Evolutionary conservation across 148 eudicot species (phyloP).

Genomic region (Oxyria digyna): DNA sequence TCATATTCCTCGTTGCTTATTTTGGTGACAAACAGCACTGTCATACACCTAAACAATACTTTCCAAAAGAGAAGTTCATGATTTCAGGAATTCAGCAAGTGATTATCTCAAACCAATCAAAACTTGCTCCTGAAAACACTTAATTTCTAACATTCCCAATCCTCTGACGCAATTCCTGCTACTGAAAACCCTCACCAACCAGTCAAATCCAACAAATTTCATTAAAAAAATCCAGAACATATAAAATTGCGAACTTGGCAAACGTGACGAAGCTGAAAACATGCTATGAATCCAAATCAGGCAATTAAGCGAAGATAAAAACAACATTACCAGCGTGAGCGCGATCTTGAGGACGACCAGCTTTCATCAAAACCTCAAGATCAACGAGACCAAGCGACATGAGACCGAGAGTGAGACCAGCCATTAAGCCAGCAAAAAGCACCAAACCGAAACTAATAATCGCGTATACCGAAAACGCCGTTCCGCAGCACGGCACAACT

Average conservation of each 20-base stretch:
- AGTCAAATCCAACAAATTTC: neutral
- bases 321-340: constrained; percentile 44
- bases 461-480: constrained; percentile 36
- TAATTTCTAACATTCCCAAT: neutral
- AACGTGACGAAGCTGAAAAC: neutral
- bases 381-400: constrained; percentile 95
- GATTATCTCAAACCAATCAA: neutral
- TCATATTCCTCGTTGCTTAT: neutral
- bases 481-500: constrained; percentile 42
- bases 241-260: neutral
- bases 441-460: constrained; percentile 42
- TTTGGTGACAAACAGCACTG: constrained; percentile 1
- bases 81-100: neutral
- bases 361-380: constrained; percentile 85
- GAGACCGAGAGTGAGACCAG: constrained; percentile 82
- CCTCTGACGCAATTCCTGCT: neutral
- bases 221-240: neutral
- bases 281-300: neutral
- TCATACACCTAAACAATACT: neutral
- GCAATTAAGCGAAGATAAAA: neutral
- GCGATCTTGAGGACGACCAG: constrained; percentile 84
- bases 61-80: neutral
- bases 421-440: constrained; percentile 81
- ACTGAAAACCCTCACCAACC: neutral
- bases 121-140: neutral